A percentile compares a stretch with the other conserved stretches of the same genome.
Conservation (phyloP, 306 rosid species). For the Myrica gale region DNA sequence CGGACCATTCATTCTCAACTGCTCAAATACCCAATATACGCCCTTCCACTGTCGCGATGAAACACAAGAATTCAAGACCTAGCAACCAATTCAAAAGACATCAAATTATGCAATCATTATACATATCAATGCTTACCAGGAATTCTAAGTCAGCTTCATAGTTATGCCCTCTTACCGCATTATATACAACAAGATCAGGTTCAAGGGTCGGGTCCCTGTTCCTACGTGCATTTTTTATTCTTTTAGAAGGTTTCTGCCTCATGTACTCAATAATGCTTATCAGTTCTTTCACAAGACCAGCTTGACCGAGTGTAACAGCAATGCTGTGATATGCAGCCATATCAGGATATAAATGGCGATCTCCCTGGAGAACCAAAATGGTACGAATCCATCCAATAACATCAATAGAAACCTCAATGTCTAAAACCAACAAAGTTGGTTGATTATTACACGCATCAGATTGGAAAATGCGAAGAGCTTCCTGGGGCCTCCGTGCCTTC, state of each 20-base stretch:
- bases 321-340: constrained; percentile 91
- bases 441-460: constrained; percentile 65
- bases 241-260: constrained; percentile 66
- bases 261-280: constrained; percentile 66
- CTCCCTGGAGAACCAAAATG: constrained; percentile 55
- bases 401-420: constrained; percentile 9
- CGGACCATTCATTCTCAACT: constrained; percentile 58
- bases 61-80: constrained; percentile 91
- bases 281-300: constrained; percentile 77
- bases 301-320: constrained; percentile 92
- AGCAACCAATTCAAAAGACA: constrained; percentile 35
- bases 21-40: constrained; percentile 77
- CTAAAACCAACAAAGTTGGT: constrained; percentile 34
- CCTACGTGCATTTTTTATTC: constrained; percentile 38
- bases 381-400: constrained; percentile 32
- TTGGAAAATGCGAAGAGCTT: constrained; percentile 77
- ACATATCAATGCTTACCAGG: constrained; percentile 18
- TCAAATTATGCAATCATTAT: constrained; percentile 17
- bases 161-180: constrained; percentile 62
- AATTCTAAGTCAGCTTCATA: constrained; percentile 21
- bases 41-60: constrained; percentile 79
- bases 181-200: constrained; percentile 82
- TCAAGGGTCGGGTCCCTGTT: constrained; percentile 80
- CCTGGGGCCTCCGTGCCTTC: constrained; percentile 73
- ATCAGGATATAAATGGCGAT: constrained; percentile 71